These are phyloP conservation scores for Picea glauca DNA, from an alignment of 75 land plant species.

Conservation along the genomic window DNA sequence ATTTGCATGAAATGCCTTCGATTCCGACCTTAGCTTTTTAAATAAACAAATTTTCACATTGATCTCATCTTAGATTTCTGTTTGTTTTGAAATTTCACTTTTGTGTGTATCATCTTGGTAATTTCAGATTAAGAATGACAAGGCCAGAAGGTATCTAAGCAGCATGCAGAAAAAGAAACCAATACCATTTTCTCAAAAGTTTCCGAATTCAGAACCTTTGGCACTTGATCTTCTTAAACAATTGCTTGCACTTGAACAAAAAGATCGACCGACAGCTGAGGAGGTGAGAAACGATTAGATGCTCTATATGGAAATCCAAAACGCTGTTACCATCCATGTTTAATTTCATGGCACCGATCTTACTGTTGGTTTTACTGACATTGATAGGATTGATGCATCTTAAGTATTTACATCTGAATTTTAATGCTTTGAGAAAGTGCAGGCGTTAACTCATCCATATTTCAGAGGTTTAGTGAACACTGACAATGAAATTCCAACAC, in stretches of 20 bases:
- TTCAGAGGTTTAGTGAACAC: conserved; percentile 79
- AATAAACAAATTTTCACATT: no score
- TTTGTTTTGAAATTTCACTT: background rate
- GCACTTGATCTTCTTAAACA: conserved; percentile 70
- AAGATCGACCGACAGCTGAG: conserved; percentile 80
- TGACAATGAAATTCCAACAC: conserved; percentile 84
- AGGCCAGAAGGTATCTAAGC: conserved; percentile 76
- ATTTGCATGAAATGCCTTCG: no score
- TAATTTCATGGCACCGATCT: conserved; percentile 8
- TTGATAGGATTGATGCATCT: background rate
- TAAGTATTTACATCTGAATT: background rate
- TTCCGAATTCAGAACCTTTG: conserved; percentile 78
- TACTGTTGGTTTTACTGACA: background rate
- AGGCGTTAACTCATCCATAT: conserved; percentile 96
- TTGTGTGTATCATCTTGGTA: background rate
- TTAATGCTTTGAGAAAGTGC: conserved; percentile 9
- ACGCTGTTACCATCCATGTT: background rate
- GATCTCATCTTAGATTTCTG: no score
- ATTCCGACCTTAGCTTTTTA: no score
- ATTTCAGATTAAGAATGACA: conserved; percentile 79
- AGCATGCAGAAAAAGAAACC: conserved; percentile 76
- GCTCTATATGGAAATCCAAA: background rate
- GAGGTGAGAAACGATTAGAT: conserved; percentile 29
- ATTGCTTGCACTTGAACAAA: conserved; percentile 88
- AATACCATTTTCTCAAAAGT: conserved; percentile 73